phyloP scores from a whole-genome alignment of 306 rosid species.

The Sophora flavescens region DNA sequence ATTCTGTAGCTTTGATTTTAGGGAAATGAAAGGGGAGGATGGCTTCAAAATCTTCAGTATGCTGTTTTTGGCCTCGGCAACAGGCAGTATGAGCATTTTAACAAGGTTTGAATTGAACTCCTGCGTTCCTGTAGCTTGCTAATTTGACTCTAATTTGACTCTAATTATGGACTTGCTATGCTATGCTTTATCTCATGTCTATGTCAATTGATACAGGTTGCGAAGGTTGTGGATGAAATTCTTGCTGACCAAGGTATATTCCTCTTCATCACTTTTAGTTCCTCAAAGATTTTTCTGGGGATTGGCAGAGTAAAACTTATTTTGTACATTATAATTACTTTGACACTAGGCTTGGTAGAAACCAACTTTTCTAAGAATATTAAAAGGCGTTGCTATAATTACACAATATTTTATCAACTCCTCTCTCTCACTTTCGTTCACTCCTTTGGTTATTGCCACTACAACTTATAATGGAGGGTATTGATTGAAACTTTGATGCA shows the following conservation, averaged over 20 bases:
- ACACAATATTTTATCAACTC: background rate
- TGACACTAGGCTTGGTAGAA: slow-evolving; percentile 10
- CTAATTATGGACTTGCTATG: slow-evolving; percentile 22
- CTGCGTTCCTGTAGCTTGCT: slow-evolving; percentile 26
- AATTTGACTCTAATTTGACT: slow-evolving; percentile 30
- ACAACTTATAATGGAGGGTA: background rate
- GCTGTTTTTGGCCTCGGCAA: slow-evolving; percentile 98
- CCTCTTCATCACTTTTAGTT: slow-evolving; percentile 23
- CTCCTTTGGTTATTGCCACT: slow-evolving; percentile 14
- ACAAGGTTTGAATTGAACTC: slow-evolving; percentile 68
- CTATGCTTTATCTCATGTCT: slow-evolving; percentile 16
- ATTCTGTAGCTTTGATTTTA: slow-evolving; percentile 43
- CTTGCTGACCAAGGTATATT: slow-evolving; percentile 77
- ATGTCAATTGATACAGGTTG: slow-evolving; percentile 67
- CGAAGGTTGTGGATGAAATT: slow-evolving; percentile 68
- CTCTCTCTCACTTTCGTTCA: background rate
- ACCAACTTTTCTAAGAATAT: slow-evolving; percentile 2
- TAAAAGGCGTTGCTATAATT: background rate
- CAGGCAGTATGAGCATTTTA: slow-evolving; percentile 98
- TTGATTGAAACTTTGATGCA: background rate
- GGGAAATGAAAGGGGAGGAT: slow-evolving; percentile 85
- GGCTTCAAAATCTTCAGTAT: slow-evolving; percentile 80
- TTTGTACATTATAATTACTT: slow-evolving; percentile 8
- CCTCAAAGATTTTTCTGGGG: slow-evolving; percentile 23
- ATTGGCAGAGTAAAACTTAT: slow-evolving; percentile 4